A percentile compares a stretch with the other conserved stretches of the same genome.
These are phyloP conservation scores for Tolypocladium cylindrosporum DNA, from an alignment of 2,329 filamentous ascomycete species.

Conservation along the genomic window DNA sequence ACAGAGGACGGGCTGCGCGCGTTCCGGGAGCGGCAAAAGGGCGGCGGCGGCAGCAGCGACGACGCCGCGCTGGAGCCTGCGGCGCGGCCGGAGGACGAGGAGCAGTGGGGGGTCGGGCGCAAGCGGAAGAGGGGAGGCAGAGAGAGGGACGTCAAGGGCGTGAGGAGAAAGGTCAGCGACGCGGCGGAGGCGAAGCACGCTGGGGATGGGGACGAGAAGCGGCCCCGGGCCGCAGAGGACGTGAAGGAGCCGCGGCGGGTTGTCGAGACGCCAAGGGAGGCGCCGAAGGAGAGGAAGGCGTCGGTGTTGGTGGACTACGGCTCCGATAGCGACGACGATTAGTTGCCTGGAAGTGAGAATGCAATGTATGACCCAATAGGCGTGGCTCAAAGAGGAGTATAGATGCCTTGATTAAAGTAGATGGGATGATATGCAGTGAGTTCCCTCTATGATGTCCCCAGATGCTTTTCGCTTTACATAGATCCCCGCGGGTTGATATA, in stretches of 20 bases:
- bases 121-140: slow-evolving; percentile 27
- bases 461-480: not conserved
- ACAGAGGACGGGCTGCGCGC: slow-evolving; percentile 44
- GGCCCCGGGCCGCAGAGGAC: not conserved
- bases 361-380: not conserved
- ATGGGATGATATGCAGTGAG: slow-evolving; percentile 4
- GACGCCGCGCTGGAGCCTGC: slow-evolving; percentile 11
- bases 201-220: not conserved
- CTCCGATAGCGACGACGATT: slow-evolving; percentile 37
- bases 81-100: slow-evolving; percentile 14
- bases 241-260: not conserved
- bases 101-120: slow-evolving; percentile 22
- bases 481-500: not conserved
- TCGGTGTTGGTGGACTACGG: slow-evolving; percentile 44
- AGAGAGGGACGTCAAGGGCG: slow-evolving; percentile 25
- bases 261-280: not conserved
- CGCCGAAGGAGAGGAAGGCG: slow-evolving; percentile 11
- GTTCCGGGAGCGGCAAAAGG: slow-evolving; percentile 43
- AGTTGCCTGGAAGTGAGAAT: slow-evolving; percentile 1
- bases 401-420: slow-evolving; percentile 1
- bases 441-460: slow-evolving; percentile 1
- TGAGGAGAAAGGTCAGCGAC: slow-evolving; percentile 11
- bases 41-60: slow-evolving; percentile 9
- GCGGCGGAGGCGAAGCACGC: slow-evolving; percentile 1
- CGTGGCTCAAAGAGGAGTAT: not conserved